phyloP scores from a whole-genome alignment of 2,329 filamentous ascomycete genomes.

The Zopfia rhizophila region DNA sequence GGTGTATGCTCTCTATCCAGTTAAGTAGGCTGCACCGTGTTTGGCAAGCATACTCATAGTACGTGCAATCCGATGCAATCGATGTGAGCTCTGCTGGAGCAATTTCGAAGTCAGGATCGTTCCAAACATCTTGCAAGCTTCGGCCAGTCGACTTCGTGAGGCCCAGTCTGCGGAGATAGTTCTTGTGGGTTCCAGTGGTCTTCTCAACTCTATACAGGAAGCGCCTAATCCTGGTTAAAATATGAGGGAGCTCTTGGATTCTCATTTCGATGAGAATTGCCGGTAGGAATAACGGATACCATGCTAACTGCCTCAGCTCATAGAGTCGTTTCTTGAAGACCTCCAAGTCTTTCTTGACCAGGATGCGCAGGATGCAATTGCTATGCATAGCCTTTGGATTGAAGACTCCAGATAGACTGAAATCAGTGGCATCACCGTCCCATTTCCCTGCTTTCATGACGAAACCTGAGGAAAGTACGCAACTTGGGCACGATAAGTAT shows the following conservation, averaged over 20 bases:
- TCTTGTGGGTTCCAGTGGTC: slow-evolving; percentile 8
- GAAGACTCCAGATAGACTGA: slow-evolving; percentile 12
- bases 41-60: slow-evolving; percentile 2
- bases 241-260: not conserved
- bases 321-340: slow-evolving; percentile 1
- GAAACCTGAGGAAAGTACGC: slow-evolving; percentile 2
- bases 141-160: not conserved
- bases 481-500: too few relatives aligned
- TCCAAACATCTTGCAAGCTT: slow-evolving; percentile 4
- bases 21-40: not conserved
- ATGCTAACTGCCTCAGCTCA: not conserved
- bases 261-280: slow-evolving; percentile 1
- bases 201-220: slow-evolving; percentile 1
- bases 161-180: slow-evolving; percentile 4
- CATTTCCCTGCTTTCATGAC: slow-evolving; percentile 12
- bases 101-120: slow-evolving; percentile 2
- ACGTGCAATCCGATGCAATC: slow-evolving; percentile 10
- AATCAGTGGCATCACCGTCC: slow-evolving; percentile 13
- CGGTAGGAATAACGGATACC: slow-evolving; percentile 4
- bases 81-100: slow-evolving; percentile 14
- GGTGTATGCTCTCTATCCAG: too few relatives aligned
- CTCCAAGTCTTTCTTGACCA: slow-evolving; percentile 6
- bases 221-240: not conserved
- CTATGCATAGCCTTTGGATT: slow-evolving; percentile 5
- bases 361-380: slow-evolving; percentile 15